These are phyloP conservation scores for Talaromyces piceae DNA, from an alignment of 2,329 filamentous ascomycete species.

Conservation along the genomic window DNA sequence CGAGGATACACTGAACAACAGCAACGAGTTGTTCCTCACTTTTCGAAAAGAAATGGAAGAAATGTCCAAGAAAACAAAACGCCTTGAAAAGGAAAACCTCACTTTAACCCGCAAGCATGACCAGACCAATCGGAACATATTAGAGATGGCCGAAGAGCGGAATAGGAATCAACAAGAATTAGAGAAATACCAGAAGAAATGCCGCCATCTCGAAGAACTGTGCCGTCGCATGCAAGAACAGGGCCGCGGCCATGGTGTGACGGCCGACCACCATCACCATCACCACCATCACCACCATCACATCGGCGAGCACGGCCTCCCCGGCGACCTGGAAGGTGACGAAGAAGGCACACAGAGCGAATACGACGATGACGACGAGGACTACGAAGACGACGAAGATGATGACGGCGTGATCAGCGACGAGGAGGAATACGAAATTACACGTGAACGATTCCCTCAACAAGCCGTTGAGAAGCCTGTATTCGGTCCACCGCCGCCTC, in stretches of 20 bases:
- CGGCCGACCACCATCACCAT: conserved; percentile 31
- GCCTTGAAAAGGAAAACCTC: conserved; percentile 92
- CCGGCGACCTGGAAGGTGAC: conserved; percentile 46
- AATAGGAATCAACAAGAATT: conserved; percentile 66
- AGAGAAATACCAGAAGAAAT: conserved; percentile 74
- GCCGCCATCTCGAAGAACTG: conserved; percentile 85
- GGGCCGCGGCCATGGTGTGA: conserved; percentile 67
- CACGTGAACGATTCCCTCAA: conserved; percentile 21
- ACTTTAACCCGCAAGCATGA: conserved; percentile 87
- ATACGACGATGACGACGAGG: conserved; percentile 50
- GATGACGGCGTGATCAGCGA: conserved; percentile 56
- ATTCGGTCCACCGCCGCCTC: conserved; percentile 45
- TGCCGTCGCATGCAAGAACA: conserved; percentile 96
- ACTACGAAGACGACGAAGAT: conserved; percentile 57
- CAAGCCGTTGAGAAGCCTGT: conserved; percentile 34
- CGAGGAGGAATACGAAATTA: conserved; percentile 43
- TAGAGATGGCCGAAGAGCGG: conserved; percentile 94
- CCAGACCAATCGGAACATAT: conserved; percentile 85
- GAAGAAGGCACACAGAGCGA: conserved; percentile 43
- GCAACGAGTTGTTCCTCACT: conserved; percentile 92
- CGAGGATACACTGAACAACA: conserved; percentile 96
- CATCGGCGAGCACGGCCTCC: conserved; percentile 8
- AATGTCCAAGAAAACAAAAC: conserved; percentile 98
- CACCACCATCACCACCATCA: conserved; percentile 22
- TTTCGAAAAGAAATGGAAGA: conserved; percentile 99